Evolutionary conservation across 2,329 filamentous ascomycete species (phyloP).

Genomic region (Colletotrichum magnum): DNA sequence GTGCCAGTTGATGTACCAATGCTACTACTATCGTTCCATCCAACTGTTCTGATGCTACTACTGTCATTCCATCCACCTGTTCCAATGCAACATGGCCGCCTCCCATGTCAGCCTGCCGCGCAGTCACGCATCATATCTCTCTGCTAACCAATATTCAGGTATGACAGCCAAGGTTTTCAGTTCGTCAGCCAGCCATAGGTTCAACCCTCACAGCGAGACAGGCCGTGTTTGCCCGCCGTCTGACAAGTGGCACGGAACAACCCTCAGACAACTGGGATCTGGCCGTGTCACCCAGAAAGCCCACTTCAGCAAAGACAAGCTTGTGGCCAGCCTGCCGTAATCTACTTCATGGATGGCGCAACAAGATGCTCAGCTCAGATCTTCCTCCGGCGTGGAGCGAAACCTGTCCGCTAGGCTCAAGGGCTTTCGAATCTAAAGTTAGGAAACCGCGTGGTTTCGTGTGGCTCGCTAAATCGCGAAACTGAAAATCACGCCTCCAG

Average conservation of each 20-base stretch:
- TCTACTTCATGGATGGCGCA: slow-evolving; percentile 1
- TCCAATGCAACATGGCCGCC: slow-evolving; percentile 1
- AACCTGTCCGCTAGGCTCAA: neutral
- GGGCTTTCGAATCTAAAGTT: neutral
- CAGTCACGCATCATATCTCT: neutral
- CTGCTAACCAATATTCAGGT: neutral
- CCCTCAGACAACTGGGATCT: slow-evolving; percentile 5
- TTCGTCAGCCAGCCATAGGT: neutral
- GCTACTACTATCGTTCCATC: neutral
- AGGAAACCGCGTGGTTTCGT: neutral
- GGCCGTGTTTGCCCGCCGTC: slow-evolving; percentile 8
- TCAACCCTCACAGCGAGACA: slow-evolving; percentile 1
- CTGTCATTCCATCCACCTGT: no score
- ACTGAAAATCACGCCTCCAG: neutral
- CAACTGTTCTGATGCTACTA: neutral
- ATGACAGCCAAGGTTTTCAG: slow-evolving; percentile 7
- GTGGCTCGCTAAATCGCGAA: neutral
- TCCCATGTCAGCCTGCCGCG: neutral
- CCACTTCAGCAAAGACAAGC: slow-evolving; percentile 3
- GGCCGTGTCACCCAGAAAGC: slow-evolving; percentile 4
- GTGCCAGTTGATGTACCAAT: neutral
- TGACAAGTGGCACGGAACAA: neutral
- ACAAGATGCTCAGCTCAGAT: slow-evolving; percentile 23
- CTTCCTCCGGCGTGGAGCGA: neutral
- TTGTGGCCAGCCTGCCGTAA: neutral